phyloP scores from a whole-genome alignment of 257 asterid genomes.

The Fraxinus cuspidata region DNA sequence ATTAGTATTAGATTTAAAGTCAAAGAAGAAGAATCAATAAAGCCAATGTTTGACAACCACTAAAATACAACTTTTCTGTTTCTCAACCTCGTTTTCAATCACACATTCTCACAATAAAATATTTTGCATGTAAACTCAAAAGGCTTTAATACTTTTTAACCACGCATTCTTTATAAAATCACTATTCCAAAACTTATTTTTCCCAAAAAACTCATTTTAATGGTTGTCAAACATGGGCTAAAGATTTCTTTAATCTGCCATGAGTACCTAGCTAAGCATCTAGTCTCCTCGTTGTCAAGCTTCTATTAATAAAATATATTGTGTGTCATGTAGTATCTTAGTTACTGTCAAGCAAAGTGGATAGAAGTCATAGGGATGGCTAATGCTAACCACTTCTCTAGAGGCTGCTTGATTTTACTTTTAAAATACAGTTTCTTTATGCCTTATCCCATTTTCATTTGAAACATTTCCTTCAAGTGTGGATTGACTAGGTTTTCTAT shows the following conservation, averaged over 20 bases:
- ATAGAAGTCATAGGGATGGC: background rate
- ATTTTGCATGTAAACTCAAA: no score
- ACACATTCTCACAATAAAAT: no score
- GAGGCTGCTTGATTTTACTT: background rate
- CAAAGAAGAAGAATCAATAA: background rate
- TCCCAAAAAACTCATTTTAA: no score
- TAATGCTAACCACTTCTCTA: background rate
- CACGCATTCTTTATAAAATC: no score
- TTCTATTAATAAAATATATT: background rate
- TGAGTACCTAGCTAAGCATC: background rate
- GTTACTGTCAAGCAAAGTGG: background rate
- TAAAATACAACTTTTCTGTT: no score
- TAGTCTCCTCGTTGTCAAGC: conserved; percentile 1
- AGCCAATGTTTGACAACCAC: no score
- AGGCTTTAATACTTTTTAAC: no score
- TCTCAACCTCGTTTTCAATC: no score
- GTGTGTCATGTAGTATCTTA: background rate
- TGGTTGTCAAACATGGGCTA: no score
- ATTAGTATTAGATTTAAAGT: background rate
- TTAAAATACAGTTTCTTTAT: background rate
- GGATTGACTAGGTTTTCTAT: no score
- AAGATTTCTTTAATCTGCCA: background rate
- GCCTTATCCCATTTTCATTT: background rate
- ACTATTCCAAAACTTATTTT: no score
- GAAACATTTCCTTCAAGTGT: no score